Evolutionary conservation across 2,329 filamentous ascomycete genomes (phyloP).

Genomic region (Penicillium sp.): DNA sequence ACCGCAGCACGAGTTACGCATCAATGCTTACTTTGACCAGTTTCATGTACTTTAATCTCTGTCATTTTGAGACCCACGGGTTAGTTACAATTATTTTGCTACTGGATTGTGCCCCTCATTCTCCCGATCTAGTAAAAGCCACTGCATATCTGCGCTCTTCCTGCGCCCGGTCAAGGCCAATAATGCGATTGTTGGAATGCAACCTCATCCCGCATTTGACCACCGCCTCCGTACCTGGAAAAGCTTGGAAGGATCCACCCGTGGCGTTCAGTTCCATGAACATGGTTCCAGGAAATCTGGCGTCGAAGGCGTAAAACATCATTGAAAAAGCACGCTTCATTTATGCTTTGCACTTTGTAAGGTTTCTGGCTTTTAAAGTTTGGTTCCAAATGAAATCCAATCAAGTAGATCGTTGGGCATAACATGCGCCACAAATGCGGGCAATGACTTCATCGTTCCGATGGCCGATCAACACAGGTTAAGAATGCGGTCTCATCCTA

Average conservation of each 20-base stretch:
- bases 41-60: slow-evolving; percentile 8
- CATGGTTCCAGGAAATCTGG: not conserved
- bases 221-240: not conserved
- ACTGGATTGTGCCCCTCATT: not conserved
- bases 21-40: not conserved
- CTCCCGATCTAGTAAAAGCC: not conserved
- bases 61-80: not conserved
- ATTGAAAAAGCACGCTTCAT: not conserved
- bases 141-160: not conserved
- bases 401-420: not conserved
- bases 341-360: not conserved
- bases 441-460: slow-evolving; percentile 14
- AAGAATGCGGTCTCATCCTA: slow-evolving; percentile 6
- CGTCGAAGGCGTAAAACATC: not conserved
- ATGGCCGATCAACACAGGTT: slow-evolving; percentile 5
- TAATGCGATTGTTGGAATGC: slow-evolving; percentile 4
- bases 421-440: slow-evolving; percentile 4
- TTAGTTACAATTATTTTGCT: not conserved
- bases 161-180: not conserved
- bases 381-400: not conserved
- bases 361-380: not conserved
- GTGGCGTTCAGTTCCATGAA: not conserved
- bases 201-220: slow-evolving; percentile 3
- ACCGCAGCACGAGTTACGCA: slow-evolving; percentile 19
- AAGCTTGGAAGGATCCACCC: not conserved